phyloP scores from a whole-genome alignment of 257 asterid genomes.

The Petrea volubilis region DNA sequence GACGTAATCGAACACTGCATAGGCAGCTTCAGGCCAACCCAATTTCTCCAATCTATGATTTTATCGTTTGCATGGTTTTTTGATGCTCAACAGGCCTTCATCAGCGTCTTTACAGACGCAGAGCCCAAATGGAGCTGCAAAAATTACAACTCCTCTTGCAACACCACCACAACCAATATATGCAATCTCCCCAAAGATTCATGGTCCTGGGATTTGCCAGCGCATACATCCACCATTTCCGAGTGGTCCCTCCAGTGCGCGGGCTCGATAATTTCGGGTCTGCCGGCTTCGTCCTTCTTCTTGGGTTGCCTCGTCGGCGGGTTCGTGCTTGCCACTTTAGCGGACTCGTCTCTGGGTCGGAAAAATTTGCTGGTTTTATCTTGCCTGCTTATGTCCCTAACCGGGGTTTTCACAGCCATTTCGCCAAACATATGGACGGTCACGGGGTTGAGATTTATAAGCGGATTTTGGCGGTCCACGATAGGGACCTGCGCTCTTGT shows the following conservation, averaged over 20 bases:
- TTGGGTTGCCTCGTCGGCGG: conserved; percentile 51
- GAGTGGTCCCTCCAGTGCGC: conserved; percentile 60
- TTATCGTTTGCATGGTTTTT: conserved; percentile 48
- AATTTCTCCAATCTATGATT: conserved; percentile 35
- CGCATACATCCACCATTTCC: conserved; percentile 40
- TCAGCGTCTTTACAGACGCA: conserved; percentile 46
- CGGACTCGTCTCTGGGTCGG: conserved; percentile 51
- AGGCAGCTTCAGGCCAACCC: conserved; percentile 27
- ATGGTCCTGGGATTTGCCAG: conserved; percentile 51
- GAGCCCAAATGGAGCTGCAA: conserved; percentile 51
- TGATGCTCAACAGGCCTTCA: conserved; percentile 55
- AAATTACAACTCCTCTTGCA: not conserved
- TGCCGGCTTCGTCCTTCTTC: conserved; percentile 61
- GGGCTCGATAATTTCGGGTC: conserved; percentile 31
- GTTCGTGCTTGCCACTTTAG: conserved; percentile 35
- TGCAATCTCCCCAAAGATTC: conserved; percentile 35
- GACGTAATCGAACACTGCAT: conserved; percentile 23
- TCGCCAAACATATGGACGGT: conserved; percentile 51
- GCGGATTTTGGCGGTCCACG: conserved; percentile 48
- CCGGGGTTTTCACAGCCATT: conserved; percentile 39
- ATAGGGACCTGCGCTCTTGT: conserved; percentile 51
- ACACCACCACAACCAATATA: conserved; percentile 11
- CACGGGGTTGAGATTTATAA: conserved; percentile 30
- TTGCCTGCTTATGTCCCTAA: conserved; percentile 41
- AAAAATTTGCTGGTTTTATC: conserved; percentile 44